phyloP scores from a whole-genome alignment of 148 eudicot genomes.

The Agrostemma githago region DNA sequence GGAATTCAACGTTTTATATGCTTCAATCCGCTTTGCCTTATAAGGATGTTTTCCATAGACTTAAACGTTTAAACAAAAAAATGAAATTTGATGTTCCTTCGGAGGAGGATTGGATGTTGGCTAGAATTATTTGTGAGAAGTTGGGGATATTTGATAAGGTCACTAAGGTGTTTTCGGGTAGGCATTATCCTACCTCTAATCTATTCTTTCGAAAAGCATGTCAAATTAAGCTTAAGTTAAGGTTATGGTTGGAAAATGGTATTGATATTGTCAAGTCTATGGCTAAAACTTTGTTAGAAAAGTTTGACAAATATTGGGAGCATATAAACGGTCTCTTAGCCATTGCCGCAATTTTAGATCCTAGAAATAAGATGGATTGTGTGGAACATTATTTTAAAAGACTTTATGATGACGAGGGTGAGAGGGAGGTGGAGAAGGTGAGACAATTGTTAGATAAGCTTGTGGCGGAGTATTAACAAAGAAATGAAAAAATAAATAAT shows the following conservation, averaged over 20 bases:
- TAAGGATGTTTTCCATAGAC: too few species aligned
- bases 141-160: too few species aligned
- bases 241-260: not conserved
- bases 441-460: not conserved
- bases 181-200: not conserved
- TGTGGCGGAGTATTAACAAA: not conserved
- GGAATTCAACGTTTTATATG: too few species aligned
- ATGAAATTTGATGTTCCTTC: too few species aligned
- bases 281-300: not conserved
- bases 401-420: not conserved
- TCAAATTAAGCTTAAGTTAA: not conserved
- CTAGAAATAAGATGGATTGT: not conserved
- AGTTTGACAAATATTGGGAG: too few species aligned
- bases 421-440: not conserved
- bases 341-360: not conserved
- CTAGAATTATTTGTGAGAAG: too few species aligned
- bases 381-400: not conserved
- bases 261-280: not conserved
- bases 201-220: not conserved
- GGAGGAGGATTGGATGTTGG: too few species aligned
- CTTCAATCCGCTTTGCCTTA: too few species aligned
- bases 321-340: not conserved
- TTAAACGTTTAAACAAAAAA: too few species aligned
- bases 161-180: too few species aligned
- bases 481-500: too few species aligned